These are phyloP conservation scores for Scheffersomyces illinoinensis DNA, from an alignment of 1,139 yeast species.

Conservation along the genomic window DNA sequence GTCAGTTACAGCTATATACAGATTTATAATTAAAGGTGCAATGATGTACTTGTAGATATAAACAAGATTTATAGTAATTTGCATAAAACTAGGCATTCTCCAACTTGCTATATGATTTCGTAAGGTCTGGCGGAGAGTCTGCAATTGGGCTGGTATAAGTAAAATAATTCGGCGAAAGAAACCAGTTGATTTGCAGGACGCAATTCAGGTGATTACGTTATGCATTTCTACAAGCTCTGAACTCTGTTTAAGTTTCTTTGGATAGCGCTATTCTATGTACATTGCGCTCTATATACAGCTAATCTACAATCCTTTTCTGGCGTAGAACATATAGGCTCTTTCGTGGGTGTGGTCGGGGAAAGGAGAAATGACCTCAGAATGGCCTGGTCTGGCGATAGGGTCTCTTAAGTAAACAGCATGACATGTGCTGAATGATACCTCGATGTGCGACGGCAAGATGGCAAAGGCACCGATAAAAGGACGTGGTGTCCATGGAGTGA, in stretches of 20 bases:
- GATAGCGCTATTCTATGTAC: not conserved
- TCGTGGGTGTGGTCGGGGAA: slow-evolving; percentile 83
- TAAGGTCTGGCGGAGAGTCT: no score
- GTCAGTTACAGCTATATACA: no score
- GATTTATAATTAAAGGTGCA: no score
- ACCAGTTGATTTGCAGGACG: no score
- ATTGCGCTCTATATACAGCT: not conserved
- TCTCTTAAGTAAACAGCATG: slow-evolving; percentile 95
- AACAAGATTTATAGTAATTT: no score
- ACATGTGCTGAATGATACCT: slow-evolving; percentile 85
- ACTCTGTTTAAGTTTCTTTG: not conserved
- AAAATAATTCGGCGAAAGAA: no score
- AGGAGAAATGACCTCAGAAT: slow-evolving; percentile 93
- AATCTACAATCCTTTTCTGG: slow-evolving; percentile 66
- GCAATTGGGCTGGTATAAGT: no score
- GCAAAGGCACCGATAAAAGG: slow-evolving; percentile 93
- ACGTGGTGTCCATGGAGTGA: slow-evolving; percentile 97
- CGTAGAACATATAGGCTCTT: slow-evolving; percentile 94
- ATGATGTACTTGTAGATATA: no score
- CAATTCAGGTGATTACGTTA: no score
- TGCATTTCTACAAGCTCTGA: no score
- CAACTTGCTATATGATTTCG: no score
- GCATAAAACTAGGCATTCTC: no score
- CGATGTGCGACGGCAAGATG: slow-evolving; percentile 87
- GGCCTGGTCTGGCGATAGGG: slow-evolving; percentile 97